Evolutionary conservation across 352 stramenopile species (phyloP).

Genomic region (Thraustochytrium sp.): DNA sequence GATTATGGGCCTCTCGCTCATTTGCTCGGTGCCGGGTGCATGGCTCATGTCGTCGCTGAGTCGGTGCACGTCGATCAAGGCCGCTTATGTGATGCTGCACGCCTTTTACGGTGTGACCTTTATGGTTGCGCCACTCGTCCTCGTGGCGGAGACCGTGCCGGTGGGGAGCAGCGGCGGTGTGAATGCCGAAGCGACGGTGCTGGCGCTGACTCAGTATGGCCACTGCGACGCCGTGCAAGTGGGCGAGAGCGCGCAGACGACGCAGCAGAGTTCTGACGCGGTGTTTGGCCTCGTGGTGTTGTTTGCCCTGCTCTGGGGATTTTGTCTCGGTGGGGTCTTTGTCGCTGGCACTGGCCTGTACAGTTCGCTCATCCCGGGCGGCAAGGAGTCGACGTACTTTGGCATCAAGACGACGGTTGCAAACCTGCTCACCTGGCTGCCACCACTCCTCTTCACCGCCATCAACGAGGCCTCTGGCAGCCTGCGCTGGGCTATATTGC

Average conservation of each 20-base stretch:
- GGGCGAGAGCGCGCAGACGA: neutral
- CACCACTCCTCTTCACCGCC: neutral
- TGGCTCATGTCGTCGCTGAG: neutral
- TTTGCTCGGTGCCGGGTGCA: constrained; percentile 21
- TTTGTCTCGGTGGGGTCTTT: constrained; percentile 1
- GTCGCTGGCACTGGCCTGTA: neutral
- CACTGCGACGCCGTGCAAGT: neutral
- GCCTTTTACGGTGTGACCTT: constrained; percentile 20
- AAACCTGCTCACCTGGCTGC: constrained; percentile 6
- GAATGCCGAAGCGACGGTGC: neutral
- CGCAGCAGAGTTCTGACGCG: neutral
- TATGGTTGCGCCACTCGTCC: neutral
- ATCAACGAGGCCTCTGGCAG: constrained; percentile 10
- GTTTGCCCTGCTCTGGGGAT: neutral
- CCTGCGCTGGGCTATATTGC: neutral
- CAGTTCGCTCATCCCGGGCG: constrained; percentile 1
- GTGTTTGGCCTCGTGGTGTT: neutral
- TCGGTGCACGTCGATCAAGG: neutral
- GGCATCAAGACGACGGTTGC: constrained; percentile 2
- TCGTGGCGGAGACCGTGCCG: neutral
- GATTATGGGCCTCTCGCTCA: neutral
- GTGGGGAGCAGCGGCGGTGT: too few species aligned
- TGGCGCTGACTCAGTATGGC: neutral
- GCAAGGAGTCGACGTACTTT: neutral
- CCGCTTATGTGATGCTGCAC: neutral